Evolutionary conservation across 2,329 filamentous ascomycete species (phyloP), one percentile per base, ranked within the genome.

Genomic region (Calonectria ilicicola): DNA sequence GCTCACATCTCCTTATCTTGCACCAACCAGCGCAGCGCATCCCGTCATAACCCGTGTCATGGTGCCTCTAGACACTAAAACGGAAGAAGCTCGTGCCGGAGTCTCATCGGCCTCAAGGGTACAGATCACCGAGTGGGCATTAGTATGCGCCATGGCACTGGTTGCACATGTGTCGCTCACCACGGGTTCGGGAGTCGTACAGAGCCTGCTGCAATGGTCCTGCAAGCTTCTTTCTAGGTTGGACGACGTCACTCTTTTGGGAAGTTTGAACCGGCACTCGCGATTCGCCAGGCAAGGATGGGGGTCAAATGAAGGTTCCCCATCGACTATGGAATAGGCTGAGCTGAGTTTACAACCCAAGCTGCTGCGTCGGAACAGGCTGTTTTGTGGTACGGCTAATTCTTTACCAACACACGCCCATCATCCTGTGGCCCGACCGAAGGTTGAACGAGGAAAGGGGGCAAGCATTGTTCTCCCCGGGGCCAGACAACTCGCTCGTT

Each of bases 1-100:
- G 70, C 70, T 73, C 53, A 73, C 63, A 60, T 68, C 76, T 80
- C 70, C 85, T 87, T 87, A 87, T 87, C 85, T 84, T 76, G 74
- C 76, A 72, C 84, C 85, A 86, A 84, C 81, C 82, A 85, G 68
- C 49, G 64, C 56, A 70, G 63, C 29, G 73, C 70, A 71, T 77
- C 69, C 71, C 65, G 49, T 72, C 63, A 35, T 32, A 64, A 64
- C 69, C 64, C 58, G 65, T 60, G 49, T 64, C 68, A 62, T 74
- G 27, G 65, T 63, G 67, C 51, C 51, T 70, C 58, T 69, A 23
- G 38, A 65, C 70, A 75, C 77, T 77, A 79, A 78, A 77, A 77
- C 76, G 51, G 76, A 79, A 78, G 69, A 79, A 77, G 76, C 76
- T 76, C 76, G 77, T 78, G 76, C 77, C 76, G 76, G 74, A 69